Percentiles rank a stretch among this genome's conserved stretches.
Conservation (phyloP, 805 yeast species). For the Danielia oregonensis region DNA sequence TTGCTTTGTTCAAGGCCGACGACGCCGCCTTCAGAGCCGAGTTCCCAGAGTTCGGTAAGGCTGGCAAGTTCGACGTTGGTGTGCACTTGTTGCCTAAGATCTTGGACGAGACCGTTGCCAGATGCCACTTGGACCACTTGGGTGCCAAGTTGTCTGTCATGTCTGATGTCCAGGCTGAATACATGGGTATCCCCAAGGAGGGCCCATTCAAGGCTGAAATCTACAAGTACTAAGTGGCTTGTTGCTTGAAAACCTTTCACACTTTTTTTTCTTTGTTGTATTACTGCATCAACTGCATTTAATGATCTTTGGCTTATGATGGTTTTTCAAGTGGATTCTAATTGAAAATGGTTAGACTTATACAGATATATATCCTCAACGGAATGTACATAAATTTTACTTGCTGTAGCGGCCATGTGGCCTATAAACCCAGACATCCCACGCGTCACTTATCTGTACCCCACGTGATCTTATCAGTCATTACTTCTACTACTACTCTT, state of each 20-base stretch:
- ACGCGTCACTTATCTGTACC: too few species aligned
- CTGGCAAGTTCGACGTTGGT: conserved; percentile 87
- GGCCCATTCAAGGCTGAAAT: conserved; percentile 98
- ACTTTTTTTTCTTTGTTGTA: conserved; percentile 19
- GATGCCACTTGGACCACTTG: conserved; percentile 90
- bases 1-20: conserved; percentile 71
- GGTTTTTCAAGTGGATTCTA: conserved; percentile 21
- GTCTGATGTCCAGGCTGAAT: conserved; percentile 80
- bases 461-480: conserved; percentile 1
- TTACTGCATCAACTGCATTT: conserved; percentile 47
- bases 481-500: neutral
- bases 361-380: conserved; percentile 37
- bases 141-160: conserved; percentile 83
- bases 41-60: conserved; percentile 86
- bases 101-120: conserved; percentile 97
- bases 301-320: conserved; percentile 24
- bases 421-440: too few species aligned
- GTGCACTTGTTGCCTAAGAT: conserved; percentile 97
- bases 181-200: conserved; percentile 83
- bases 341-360: conserved; percentile 23
- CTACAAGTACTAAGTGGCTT: conserved; percentile 81
- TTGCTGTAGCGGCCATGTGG: too few species aligned
- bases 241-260: conserved; percentile 3
- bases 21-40: conserved; percentile 75
- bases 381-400: conserved; percentile 24